Base-by-base conservation (phyloP, 768 basidiomycete species). In the Suillus luteus region DNA sequence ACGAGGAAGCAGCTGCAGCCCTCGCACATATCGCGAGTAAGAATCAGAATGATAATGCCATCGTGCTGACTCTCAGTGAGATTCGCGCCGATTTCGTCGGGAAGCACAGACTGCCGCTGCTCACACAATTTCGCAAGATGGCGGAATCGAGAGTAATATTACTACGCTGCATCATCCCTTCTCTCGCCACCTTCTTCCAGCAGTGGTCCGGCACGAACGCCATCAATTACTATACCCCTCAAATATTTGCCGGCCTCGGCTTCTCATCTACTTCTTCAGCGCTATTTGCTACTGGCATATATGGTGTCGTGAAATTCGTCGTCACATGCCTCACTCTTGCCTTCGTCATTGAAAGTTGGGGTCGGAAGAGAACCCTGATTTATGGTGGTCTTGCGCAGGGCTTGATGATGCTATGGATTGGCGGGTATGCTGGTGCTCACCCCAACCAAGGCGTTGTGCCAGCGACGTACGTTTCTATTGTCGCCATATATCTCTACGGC, bases 201-300 rank as follows among this genome's bases (percentile, higher is more conserved):
- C 79, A 81, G 61, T 78, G 79, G 73, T 70, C 80, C 0, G 80
- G 80, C 33, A 76, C 78, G 54, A 80, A 79, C 69, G 75, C 78
- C 4, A 75, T 81, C 68, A 79, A 79, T 67, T 81, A 80, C 60
- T 80, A 78, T 55, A 63, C 75, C 19, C 80, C 79, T 1, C 54
- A 70, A 27, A 77, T 81, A 55, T 81, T 80, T 48, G 67, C 72
- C 2, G 60, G 67, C 3, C 72, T 80, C 17, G 80, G 79, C 0
- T 60, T 81, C n/a, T 71, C 72, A 1, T 66, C 69, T 40, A 74
- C 72, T 31, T 70, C 69, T 0, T 63, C 75, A 0, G 67, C 76
- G n/a, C 71, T 81, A 1, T 66, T 80, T 40, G 78, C 79, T 2
- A 81, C 80, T 0, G 79, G 79, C 11, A 67, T 81, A 31, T 80